Conservation (phyloP, 2,329 filamentous ascomycete genomes). For the Fusarium protoensiforme region DNA sequence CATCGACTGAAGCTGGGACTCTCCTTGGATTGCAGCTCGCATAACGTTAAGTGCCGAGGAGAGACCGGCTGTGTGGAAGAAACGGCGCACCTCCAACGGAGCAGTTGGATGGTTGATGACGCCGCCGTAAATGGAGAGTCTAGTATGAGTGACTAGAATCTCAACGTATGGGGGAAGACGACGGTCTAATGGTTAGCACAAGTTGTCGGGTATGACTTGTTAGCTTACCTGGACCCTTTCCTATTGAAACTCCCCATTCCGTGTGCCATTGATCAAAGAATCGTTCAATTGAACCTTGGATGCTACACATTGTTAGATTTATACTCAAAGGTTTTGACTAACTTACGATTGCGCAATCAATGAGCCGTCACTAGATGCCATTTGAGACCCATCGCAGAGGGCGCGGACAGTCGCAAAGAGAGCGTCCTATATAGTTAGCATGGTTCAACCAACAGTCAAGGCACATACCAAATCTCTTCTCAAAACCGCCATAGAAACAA, state of each 20-base stretch:
- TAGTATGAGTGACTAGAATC: conserved; percentile 78
- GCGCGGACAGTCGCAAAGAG: conserved; percentile 67
- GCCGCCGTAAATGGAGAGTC: conserved; percentile 78
- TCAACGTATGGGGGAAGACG: conserved; percentile 78
- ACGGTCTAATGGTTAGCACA: conserved; percentile 51
- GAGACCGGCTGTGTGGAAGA: conserved; percentile 77
- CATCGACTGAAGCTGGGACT: conserved; percentile 77
- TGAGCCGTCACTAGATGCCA: conserved; percentile 60
- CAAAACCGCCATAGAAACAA: conserved; percentile 77
- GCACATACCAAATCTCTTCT: conserved; percentile 70
- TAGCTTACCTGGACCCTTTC: conserved; percentile 60
- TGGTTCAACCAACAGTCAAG: neutral
- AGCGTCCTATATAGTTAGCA: conserved; percentile 54
- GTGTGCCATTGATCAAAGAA: conserved; percentile 75
- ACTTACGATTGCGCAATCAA: conserved; percentile 64
- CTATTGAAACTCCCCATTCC: conserved; percentile 69
- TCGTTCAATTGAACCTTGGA: conserved; percentile 70
- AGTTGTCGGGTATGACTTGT: rapidly evolving
- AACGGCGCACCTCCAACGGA: conserved; percentile 75
- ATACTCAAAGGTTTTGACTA: rapidly evolving
- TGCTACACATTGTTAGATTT: conserved; percentile 47
- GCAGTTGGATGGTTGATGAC: conserved; percentile 81
- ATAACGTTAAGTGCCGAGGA: conserved; percentile 81
- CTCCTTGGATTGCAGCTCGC: conserved; percentile 78
- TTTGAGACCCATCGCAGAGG: conserved; percentile 68